Base-by-base conservation (phyloP, 495 filamentous ascomycete species). In the Aspergillus ostianus region DNA sequence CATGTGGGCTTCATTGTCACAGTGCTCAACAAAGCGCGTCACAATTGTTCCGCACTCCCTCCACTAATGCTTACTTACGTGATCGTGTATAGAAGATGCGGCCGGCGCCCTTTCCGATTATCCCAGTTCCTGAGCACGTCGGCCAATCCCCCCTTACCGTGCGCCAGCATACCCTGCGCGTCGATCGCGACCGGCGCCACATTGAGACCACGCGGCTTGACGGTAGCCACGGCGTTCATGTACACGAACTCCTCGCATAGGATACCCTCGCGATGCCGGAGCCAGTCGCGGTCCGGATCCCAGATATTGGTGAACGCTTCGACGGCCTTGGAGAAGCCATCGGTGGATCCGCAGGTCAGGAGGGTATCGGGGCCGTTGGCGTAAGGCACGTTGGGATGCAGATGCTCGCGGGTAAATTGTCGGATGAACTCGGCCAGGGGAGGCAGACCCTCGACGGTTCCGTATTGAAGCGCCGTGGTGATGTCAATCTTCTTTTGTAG, bases 81-180 rank as follows among this genome's bases (percentile, higher is more conserved):
- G 50, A 98, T 87, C 17, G 91, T 96, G 63, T 97, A 97, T 82
- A 97, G 82, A 62, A 97, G 66, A 70, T 92, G 89, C 26, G 93
- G 93, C 50, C 88, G 78, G 63, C 83, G 85, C 0, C 92, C 92
- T 61, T 80, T 87, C 15, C 73, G 74, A 27, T 75, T 73, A 68
- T 97, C 89, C 93, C 92, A 97, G 63, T 89, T 90, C 47, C 84
- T 81, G 29, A 97, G 75, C 4, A 94, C 84, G 67, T 96, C 89
- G 26, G 83, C 80, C 58, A 98, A 76, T 6, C 90, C 89, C 13
- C 89, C 90, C 17, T 79, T 74, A 0, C 91, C 91, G 13, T 71
- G 67, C 0, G 78, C 71, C 30, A 79, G 61, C 90, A 97, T 93
- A 15, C 93, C 93, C 55, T 88, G 79, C 0, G 80, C 80, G 68